Evolutionary conservation across 75 land plant genomes (phyloP), one percentile per base, ranked within the genome.

Genomic region (Chamaecyparis obtusa): DNA sequence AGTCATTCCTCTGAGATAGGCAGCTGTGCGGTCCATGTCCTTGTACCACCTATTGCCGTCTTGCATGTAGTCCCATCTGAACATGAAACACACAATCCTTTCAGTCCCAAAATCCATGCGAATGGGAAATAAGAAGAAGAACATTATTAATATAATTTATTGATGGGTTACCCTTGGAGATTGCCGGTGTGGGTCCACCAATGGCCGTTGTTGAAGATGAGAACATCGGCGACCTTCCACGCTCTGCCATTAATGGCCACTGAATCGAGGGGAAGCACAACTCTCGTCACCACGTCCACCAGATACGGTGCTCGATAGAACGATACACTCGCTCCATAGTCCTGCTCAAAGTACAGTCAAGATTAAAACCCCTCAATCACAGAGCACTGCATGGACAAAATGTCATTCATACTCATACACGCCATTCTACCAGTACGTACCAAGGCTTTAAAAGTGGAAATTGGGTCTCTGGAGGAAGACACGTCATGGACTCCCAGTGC

Each of bases 181-280:
- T 32, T 89, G 84, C 95, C 95, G 2, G 78, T 87, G 89, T 95
- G 94, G 19, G 87, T 88, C 99, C 99, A 97, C 99, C 99, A 97
- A 55, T 97, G 98, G 88, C 98, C 97, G 1, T 95, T 80, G 87
- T 97, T 97, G 89, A 96, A 97, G 44, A 97, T 83, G n/a, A 97
- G 88, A 51, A 95, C 82, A 54, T 96, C 93, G 32, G 91, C 93
- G 3, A 85, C 89, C 80, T 72, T 87, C 99, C 99, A 97, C 1
- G 67, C 85, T 32, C 86, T 82, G 41, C 95, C 94, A 39, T 85
- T 88, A 75, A 84, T 88, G 33, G 86, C 76, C 35, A 94, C 90
- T 0, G 92, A 92, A 55, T 94, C 92, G 39, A 97, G 86, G 0
- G 76, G 90, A 14, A 97, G 90, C 7, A 92, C 85, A 27, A 92